A percentile compares a stretch with the other conserved stretches of the same genome.
Evolutionary conservation across 805 yeast genomes (phyloP).

Genomic region (Ogataea sp.): DNA sequence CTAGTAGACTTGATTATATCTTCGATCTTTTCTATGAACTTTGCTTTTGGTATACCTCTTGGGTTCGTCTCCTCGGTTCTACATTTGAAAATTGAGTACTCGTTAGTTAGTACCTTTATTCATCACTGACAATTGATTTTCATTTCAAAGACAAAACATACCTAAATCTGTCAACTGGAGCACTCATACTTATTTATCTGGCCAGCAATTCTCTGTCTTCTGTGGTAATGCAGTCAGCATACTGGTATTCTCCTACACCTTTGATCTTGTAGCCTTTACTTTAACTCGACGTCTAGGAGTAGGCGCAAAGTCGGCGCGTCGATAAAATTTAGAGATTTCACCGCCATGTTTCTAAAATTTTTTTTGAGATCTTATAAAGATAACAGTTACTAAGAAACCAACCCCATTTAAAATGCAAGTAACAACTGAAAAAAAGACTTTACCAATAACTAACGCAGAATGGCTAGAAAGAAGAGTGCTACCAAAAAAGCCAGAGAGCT

Average conservation of each 20-base stretch:
- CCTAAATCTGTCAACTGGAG: constrained; percentile 6
- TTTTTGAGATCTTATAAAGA: no score
- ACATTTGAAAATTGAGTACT: background rate
- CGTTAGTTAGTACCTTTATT: background rate
- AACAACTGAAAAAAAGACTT: background rate
- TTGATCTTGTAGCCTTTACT: no score
- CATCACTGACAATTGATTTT: background rate
- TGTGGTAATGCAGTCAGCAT: no score
- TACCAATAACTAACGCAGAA: constrained; percentile 14
- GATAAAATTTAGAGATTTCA: no score
- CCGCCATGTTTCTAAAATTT: no score
- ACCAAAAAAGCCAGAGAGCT: constrained; percentile 59
- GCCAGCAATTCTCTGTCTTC: no score
- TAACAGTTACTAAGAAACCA: no score
- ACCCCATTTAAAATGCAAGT: no score
- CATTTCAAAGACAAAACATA: constrained; percentile 2
- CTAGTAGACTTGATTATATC: constrained; percentile 47
- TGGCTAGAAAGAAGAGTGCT: constrained; percentile 88
- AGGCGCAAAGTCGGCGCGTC: no score
- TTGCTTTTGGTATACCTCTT: constrained; percentile 95
- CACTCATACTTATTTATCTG: no score
- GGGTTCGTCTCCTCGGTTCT: constrained; percentile 67
- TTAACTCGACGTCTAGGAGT: no score
- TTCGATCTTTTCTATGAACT: constrained; percentile 80
- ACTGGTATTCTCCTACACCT: no score